phyloP scores from a whole-genome alignment of 768 basidiomycete genomes.

The Pleurotus pulmonarius region DNA sequence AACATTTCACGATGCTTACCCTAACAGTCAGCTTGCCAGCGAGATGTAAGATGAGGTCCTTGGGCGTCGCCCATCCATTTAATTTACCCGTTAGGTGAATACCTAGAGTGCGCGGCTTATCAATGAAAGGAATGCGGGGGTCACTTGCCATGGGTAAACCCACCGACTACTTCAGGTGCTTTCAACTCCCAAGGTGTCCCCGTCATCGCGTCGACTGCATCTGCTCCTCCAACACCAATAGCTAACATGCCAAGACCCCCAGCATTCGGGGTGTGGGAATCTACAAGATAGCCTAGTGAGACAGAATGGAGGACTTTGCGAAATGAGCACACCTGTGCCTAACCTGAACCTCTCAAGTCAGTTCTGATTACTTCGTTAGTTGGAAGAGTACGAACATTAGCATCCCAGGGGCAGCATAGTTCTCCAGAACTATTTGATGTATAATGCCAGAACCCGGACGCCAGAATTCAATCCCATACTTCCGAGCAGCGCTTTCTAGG shows the following conservation, averaged over 20 bases:
- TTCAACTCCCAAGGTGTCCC: constrained; percentile 98
- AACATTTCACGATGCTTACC: constrained; percentile 39
- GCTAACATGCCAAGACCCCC: constrained; percentile 95
- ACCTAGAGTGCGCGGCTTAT: constrained; percentile 40
- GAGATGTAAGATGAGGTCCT: constrained; percentile 92
- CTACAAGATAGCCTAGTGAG: constrained; percentile 29
- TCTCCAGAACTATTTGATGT: constrained; percentile 97
- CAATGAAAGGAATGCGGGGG: neutral
- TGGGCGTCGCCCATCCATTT: constrained; percentile 90
- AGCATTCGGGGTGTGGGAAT: constrained; percentile 98
- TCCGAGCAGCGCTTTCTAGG: constrained; percentile 84
- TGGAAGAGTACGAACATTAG: constrained; percentile 57
- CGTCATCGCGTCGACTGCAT: constrained; percentile 97
- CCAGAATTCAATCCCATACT: constrained; percentile 98
- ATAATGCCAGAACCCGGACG: constrained; percentile 94
- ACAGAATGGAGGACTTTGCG: neutral
- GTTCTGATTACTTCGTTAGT: neutral
- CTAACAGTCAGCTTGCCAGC: constrained; percentile 93
- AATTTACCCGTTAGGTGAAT: constrained; percentile 86
- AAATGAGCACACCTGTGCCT: constrained; percentile 58
- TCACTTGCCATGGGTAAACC: constrained; percentile 14
- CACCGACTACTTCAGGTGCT: constrained; percentile 80
- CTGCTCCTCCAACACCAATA: constrained; percentile 98
- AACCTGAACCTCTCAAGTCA: constrained; percentile 44
- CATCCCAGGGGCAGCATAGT: constrained; percentile 94